Evolutionary conservation across 306 rosid genomes (phyloP), one percentile per base, ranked within the genome.

Genomic region (Begonia loranthoides): DNA sequence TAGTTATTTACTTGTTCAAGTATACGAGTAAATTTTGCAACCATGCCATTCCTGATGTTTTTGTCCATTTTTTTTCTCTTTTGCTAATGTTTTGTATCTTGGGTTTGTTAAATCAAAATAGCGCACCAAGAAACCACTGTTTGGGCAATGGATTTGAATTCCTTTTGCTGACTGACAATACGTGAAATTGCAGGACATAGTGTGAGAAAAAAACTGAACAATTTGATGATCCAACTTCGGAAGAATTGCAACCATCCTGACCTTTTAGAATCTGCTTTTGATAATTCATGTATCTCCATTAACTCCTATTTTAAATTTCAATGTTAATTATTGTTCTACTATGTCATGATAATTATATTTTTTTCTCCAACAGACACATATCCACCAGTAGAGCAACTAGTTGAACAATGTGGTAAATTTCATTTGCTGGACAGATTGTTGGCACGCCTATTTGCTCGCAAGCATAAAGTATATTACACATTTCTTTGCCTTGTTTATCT

Each of bases 221-320:
- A 80, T 73, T 54, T 92, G 82, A 39, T 65, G 57, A 5, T 92
- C 70, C 99, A 92, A 60, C 99, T 92, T 66, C 78, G 99, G 65
- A 92, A 92, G 75, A 83, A 76, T 72, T 92, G 99, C 69, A 80
- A 76, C 76, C 99, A 86, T 76, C 99, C 99, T 16, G 99, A 92
- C 59, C 80, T 92, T 51, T 52, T 92, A 58, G 80, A 80, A 52
- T 69, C 94, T 1, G 72, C 64, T 38, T 78, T 63, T 67, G 86
- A 83, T 55, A 71, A 52, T 53, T 74, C 94, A 17, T 56, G 99
- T 92, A 59, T 28, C 55, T 65, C 36, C 14, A 59, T 41, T 44
- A 0, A 3, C 36, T 28, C 36, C 1, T 2, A 28, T 8, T 28
- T 4, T 4, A 28, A 28, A 28, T 4, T 4, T 28, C 9, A 1